Evolutionary conservation across 2,329 filamentous ascomycete species (phyloP), one percentile per base, ranked within the genome.

Genomic region (Pseudovirgaria hyperparasitica): DNA sequence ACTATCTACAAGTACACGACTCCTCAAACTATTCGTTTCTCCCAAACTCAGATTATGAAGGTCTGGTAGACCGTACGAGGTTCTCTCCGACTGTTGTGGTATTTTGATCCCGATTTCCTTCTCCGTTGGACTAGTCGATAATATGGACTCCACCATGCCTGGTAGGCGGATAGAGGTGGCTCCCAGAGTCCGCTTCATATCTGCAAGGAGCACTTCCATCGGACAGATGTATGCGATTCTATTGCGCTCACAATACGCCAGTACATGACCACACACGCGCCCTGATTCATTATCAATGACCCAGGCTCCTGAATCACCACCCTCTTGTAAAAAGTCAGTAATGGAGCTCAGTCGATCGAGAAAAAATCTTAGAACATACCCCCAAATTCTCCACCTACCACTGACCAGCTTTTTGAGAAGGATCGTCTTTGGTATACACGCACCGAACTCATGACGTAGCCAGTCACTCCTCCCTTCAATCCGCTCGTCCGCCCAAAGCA

Each of bases 261-360:
- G 65, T 0, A 96, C 82, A 43, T 94, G 87, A 0, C 87, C 87
- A 40, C 82, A 90, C 3, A 94, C 72, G 19, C 75, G 70, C 2
- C 84, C 84, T n/a, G 75, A 65, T 5, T 68, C 66, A 31, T 81
- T 77, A 40, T 87, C 81, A 10, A 94, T 74, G 4, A 96, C 72
- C 87, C 87, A 96, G 1, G 87, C 87, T 4, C 87, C 87, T 5
- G 79, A 87, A 50, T 96, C 87, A 11, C 87, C 87, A 2, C 86
- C 86, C 9, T 90, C 72, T 55, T 45, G 38, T 42, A 36, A 25
- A 23, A n/a, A 9, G 22, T 30, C 25, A 30, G 25, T 23, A 27
- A 30, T 11, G 27, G 16, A 26, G 20, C 11, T 22, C 4, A 8
- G 13, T 11, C 16, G 13, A 21, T 5, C 11, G 13, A 24, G 15